Evolutionary conservation across 2,329 filamentous ascomycete genomes (phyloP).

Genomic region (Colletotrichum euphorbiae): DNA sequence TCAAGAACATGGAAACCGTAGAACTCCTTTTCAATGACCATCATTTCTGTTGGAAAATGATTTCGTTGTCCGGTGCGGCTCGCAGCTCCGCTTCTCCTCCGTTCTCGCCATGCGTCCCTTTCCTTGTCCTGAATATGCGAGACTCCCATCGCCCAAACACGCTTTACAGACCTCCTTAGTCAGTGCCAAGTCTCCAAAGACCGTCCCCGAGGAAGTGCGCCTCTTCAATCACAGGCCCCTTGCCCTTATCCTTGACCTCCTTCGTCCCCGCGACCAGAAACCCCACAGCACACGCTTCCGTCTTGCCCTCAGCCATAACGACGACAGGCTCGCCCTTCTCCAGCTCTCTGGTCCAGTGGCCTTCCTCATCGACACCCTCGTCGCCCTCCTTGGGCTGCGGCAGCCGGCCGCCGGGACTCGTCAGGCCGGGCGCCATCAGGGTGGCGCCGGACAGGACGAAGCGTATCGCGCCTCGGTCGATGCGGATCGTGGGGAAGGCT

Average conservation of each 20-base stretch:
- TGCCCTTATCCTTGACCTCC: slow-evolving; percentile 94
- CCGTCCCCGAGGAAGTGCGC: slow-evolving; percentile 96
- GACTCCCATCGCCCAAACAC: background rate
- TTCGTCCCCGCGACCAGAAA: slow-evolving; percentile 85
- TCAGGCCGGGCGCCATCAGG: slow-evolving; percentile 95
- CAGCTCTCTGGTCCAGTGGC: slow-evolving; percentile 74
- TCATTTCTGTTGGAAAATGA: no score
- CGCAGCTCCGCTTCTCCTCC: no score
- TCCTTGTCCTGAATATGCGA: background rate
- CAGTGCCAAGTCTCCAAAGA: slow-evolving; percentile 78
- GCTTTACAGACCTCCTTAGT: slow-evolving; percentile 49
- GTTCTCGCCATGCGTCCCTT: no score
- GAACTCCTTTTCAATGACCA: no score
- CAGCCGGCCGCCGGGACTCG: slow-evolving; percentile 82
- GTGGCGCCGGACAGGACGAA: slow-evolving; percentile 95
- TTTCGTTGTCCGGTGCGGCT: no score
- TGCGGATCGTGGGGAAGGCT: slow-evolving; percentile 85
- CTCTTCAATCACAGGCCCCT: slow-evolving; percentile 93
- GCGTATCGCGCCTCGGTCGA: slow-evolving; percentile 95
- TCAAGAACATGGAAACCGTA: no score
- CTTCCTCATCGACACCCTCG: slow-evolving; percentile 62
- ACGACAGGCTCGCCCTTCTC: slow-evolving; percentile 87
- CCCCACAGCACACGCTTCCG: slow-evolving; percentile 89
- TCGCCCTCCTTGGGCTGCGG: slow-evolving; percentile 65
- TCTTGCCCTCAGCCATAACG: slow-evolving; percentile 92